These are phyloP conservation scores for Flaveria trinervia DNA, from an alignment of 129 eudicot species.

Conservation along the genomic window DNA sequence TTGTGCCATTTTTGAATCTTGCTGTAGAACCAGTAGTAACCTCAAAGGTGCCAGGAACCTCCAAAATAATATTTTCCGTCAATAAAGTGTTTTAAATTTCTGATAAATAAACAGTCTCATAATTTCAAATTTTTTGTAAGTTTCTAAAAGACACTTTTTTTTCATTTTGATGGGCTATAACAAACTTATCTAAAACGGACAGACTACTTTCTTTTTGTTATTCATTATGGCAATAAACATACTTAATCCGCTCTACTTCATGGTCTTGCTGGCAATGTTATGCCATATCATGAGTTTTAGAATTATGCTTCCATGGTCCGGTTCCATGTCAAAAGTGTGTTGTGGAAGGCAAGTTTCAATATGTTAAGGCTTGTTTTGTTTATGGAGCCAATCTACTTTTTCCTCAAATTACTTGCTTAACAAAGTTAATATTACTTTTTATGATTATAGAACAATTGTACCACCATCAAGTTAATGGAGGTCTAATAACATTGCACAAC, in stretches of 20 bases:
- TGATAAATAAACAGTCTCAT: not conserved
- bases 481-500: not conserved
- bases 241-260: not conserved
- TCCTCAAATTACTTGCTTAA: not conserved
- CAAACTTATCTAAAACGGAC: not conserved
- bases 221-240: not conserved
- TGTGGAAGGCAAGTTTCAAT: not conserved
- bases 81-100: not conserved
- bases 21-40: not conserved
- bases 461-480: not conserved
- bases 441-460: not conserved
- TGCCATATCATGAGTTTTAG: not conserved
- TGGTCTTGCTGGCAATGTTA: not conserved
- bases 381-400: not conserved
- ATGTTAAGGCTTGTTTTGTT: not conserved
- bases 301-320: not conserved
- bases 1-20: not conserved
- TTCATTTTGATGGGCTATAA: not conserved
- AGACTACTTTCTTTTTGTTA: not conserved
- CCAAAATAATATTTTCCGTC: not conserved
- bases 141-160: not conserved
- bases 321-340: not conserved
- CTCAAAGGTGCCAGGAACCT: not conserved
- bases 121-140: not conserved
- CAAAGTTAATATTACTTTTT: not conserved